Conservation (phyloP, 148 eudicot species). For the Camellia japonica region DNA sequence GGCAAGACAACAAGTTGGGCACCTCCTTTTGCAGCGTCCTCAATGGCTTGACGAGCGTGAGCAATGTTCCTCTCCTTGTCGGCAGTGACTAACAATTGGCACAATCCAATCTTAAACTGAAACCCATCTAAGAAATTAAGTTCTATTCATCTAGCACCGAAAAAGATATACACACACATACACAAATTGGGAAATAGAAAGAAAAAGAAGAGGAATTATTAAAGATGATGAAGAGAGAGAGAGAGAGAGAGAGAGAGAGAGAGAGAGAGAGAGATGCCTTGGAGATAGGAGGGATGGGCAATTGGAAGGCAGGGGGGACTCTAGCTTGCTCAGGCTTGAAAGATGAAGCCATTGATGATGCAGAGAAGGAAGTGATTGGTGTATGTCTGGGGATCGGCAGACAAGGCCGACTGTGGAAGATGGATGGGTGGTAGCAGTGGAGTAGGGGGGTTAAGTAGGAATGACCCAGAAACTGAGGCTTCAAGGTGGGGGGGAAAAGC, state of each 20-base stretch:
- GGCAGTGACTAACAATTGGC: constrained; percentile 87
- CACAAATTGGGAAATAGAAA: background rate
- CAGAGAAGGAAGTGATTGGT: constrained; percentile 3
- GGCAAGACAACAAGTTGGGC: constrained; percentile 83
- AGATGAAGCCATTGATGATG: constrained; percentile 26
- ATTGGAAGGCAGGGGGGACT: constrained; percentile 47
- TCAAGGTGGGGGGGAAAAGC: too few relatives aligned
- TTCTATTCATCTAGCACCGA: background rate
- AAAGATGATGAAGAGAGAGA: background rate
- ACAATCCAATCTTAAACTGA: constrained; percentile 85
- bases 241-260: too few relatives aligned
- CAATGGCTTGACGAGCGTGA: constrained; percentile 75
- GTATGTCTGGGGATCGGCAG: too few relatives aligned
- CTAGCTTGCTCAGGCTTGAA: constrained; percentile 55
- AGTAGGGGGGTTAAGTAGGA: too few relatives aligned
- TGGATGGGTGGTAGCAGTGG: too few relatives aligned
- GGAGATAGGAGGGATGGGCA: constrained; percentile 57
- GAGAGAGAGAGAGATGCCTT: constrained; percentile 31
- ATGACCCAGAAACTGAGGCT: too few relatives aligned
- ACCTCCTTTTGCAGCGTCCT: constrained; percentile 84
- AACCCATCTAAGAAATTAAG: background rate
- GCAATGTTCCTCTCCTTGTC: constrained; percentile 80
- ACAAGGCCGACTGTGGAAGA: background rate
- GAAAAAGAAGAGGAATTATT: background rate
- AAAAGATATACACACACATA: too few relatives aligned